phyloP scores from a whole-genome alignment of 768 basidiomycete species.

The Trametes maxima region DNA sequence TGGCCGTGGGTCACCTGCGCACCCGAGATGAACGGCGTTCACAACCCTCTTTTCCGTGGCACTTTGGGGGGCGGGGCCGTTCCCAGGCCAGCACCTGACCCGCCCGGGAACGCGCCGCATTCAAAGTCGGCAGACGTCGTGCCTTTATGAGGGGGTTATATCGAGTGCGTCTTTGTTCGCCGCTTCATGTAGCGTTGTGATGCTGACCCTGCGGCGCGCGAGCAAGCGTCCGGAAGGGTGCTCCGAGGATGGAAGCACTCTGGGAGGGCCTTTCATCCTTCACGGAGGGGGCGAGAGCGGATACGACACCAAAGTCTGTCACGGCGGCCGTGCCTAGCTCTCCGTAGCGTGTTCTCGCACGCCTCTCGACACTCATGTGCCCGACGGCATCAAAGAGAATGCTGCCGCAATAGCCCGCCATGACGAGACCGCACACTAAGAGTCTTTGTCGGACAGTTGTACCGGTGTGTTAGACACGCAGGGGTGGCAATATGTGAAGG shows the following conservation, averaged over 20 bases:
- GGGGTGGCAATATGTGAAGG: neutral
- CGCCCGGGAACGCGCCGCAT: neutral
- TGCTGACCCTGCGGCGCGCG: neutral
- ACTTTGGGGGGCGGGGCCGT: neutral
- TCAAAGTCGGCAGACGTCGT: neutral
- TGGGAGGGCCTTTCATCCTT: neutral
- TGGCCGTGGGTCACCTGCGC: neutral
- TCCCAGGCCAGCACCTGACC: slow-evolving; percentile 5
- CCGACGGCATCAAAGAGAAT: neutral
- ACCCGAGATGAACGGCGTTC: neutral
- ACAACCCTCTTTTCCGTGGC: neutral
- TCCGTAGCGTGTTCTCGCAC: neutral
- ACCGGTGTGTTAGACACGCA: neutral
- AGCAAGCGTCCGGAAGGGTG: neutral
- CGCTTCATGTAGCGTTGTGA: neutral
- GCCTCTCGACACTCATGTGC: neutral
- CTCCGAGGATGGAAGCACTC: neutral
- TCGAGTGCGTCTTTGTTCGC: neutral
- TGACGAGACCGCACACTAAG: neutral
- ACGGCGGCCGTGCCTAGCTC: slow-evolving; percentile 3
- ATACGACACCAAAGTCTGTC: neutral
- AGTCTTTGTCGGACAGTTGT: neutral
- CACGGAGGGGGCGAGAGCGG: neutral
- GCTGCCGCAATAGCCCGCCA: neutral
- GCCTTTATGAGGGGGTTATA: neutral